Base-by-base conservation (phyloP, 2,329 filamentous ascomycete genomes). In the Akanthomyces uredinophilus region DNA sequence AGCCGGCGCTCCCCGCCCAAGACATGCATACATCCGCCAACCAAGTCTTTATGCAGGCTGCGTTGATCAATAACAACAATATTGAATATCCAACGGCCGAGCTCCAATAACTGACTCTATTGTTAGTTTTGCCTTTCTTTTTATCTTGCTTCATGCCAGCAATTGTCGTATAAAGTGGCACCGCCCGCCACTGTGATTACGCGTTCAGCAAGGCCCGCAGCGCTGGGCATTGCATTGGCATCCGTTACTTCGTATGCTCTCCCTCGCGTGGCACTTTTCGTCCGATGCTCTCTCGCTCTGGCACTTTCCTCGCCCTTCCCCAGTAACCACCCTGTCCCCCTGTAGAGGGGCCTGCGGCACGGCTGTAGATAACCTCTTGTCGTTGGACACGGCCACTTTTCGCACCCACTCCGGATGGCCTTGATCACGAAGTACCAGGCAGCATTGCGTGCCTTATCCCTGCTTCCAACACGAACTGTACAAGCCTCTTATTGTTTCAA, bases 21-120 rank as follows among this genome's bases (percentile, higher is more conserved):
- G 58, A 60, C 58, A 60, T 60, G 50, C 58, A 60, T 60, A 41
- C 58, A 44, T 52, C 37, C 11, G 29, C 37, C 37, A 35, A 35
- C 2, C 32, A 35, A 35, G 32, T 16, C 14, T 39, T 39, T 39
- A 14, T 16, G 37, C 37, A 35, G 32, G 32, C 11, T 35, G 37
- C 14, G 18, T n/a, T 50, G 32, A 50, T 41, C 32, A 50, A 29
- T 22, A 50, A 32, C 20, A 22, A 43, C 24, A 43, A 8, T 3
- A 43, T 43, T 44, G 18, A 14, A 49, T 49, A 50, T 58, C 27
- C 32, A 27, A 27, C 44, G 6, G 53, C 29, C 18, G 16, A 54
- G 7, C 37, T 44, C 29, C 10, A n/a, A n/a, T n/a, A n/a, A n/a
- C n/a, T n/a, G n/a, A n/a, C n/a, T n/a, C n/a, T n/a, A n/a, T n/a